Conservation (phyloP, 108 stramenopile genomes). For the Epithemia pelagica region DNA sequence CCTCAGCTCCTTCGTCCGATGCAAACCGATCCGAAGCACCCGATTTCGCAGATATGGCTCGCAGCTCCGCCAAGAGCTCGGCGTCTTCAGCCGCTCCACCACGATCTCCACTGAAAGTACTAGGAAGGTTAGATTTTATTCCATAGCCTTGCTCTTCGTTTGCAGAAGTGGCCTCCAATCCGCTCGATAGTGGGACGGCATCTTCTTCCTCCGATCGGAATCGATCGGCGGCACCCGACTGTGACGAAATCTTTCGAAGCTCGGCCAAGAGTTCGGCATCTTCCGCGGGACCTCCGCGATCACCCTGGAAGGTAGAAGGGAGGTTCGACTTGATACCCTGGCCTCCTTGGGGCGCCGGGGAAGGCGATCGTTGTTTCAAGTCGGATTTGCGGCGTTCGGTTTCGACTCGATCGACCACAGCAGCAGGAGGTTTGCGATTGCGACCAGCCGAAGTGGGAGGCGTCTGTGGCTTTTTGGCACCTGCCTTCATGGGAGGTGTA, state of each 20-base stretch:
- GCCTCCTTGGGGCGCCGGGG: not conserved
- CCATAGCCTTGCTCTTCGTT: not conserved
- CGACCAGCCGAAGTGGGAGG: not conserved
- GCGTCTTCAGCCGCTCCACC: conserved; percentile 73
- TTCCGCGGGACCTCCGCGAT: conserved; percentile 62
- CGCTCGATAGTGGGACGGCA: too few relatives aligned
- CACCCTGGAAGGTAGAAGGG: conserved; percentile 40
- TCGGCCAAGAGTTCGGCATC: conserved; percentile 69
- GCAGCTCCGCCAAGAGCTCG: conserved; percentile 51
- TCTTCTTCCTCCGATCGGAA: conserved; percentile 15
- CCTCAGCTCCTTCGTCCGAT: not conserved
- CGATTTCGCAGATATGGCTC: conserved; percentile 38
- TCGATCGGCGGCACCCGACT: conserved; percentile 36
- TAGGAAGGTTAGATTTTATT: conserved; percentile 10
- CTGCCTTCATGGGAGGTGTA: not conserved
- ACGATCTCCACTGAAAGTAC: conserved; percentile 60
- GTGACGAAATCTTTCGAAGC: conserved; percentile 54
- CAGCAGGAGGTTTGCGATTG: not conserved
- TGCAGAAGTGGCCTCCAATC: not conserved
- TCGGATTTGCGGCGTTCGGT: not conserved
- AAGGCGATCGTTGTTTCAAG: not conserved
- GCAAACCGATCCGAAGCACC: conserved; percentile 29
- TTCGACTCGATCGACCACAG: not conserved
- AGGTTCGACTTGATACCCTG: not conserved
- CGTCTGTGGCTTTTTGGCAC: not conserved